phyloP scores from a whole-genome alignment of 2,329 filamentous ascomycete genomes.

The Aspergillus fijiensis region DNA sequence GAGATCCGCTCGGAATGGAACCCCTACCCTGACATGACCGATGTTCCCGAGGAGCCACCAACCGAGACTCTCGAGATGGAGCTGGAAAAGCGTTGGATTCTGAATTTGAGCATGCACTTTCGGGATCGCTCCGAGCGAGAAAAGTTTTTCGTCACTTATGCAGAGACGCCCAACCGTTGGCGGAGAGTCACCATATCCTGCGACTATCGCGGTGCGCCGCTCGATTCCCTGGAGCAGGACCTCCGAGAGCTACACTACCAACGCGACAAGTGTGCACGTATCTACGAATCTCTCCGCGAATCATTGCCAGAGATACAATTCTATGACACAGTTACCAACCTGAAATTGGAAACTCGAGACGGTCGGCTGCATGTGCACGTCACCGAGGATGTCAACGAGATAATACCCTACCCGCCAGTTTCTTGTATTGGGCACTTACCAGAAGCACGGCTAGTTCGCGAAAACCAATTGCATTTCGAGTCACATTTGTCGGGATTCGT shows the following conservation, averaged over 20 bases:
- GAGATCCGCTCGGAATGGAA: slow-evolving; percentile 31
- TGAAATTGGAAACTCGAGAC: slow-evolving; percentile 86
- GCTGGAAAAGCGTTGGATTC: slow-evolving; percentile 85
- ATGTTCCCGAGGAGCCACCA: slow-evolving; percentile 26
- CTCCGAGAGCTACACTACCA: slow-evolving; percentile 76
- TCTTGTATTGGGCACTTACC: slow-evolving; percentile 71
- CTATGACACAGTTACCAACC: slow-evolving; percentile 91
- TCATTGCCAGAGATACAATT: slow-evolving; percentile 93
- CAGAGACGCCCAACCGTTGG: slow-evolving; percentile 76
- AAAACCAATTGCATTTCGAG: slow-evolving; percentile 78
- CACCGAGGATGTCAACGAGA: slow-evolving; percentile 95
- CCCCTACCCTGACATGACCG: slow-evolving; percentile 26
- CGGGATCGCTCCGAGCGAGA: slow-evolving; percentile 87
- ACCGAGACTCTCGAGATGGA: slow-evolving; percentile 66
- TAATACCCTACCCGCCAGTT: slow-evolving; percentile 78
- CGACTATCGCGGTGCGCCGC: slow-evolving; percentile 80
- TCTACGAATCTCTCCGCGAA: slow-evolving; percentile 92
- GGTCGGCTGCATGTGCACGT: slow-evolving; percentile 92
- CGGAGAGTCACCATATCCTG: slow-evolving; percentile 87
- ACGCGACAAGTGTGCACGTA: slow-evolving; percentile 85
- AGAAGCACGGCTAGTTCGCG: slow-evolving; percentile 54
- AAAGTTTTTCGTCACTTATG: slow-evolving; percentile 97
- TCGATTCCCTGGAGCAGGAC: slow-evolving; percentile 82
- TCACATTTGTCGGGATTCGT: slow-evolving; percentile 96
- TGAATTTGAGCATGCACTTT: slow-evolving; percentile 98